phyloP scores from a whole-genome alignment of 179 eudicot genomes.

The Gypsophila paniculata region DNA sequence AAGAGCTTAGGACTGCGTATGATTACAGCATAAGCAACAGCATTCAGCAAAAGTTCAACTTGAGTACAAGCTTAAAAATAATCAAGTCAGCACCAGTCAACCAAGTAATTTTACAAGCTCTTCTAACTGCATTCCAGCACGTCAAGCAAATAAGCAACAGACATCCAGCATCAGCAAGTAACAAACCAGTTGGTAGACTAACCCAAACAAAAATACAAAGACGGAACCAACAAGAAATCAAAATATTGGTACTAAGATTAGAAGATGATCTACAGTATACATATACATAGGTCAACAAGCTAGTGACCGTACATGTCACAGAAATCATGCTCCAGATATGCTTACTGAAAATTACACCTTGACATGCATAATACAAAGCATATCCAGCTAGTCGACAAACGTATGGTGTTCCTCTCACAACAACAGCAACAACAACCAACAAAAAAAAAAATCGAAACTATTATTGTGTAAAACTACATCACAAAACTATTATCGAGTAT shows the following conservation, averaged over 20 bases:
- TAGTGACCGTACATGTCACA: too few relatives aligned
- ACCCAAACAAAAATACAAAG: too few relatives aligned
- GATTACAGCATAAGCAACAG: background rate
- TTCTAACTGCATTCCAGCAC: background rate
- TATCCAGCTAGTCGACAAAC: background rate
- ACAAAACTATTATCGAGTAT: background rate
- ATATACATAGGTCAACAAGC: too few relatives aligned
- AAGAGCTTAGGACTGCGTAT: too few relatives aligned
- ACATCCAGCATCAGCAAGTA: too few relatives aligned
- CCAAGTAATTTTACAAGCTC: background rate
- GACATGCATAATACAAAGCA: background rate
- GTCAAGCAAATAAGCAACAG: background rate
- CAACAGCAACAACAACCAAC: too few relatives aligned
- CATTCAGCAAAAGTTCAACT: background rate
- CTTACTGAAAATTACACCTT: background rate
- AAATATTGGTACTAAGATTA: too few relatives aligned
- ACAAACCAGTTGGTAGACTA: too few relatives aligned
- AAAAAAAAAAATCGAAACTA: background rate
- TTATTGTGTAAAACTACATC: background rate
- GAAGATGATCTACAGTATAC: too few relatives aligned
- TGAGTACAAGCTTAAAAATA: background rate
- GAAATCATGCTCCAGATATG: background rate
- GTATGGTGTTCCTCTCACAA: background rate
- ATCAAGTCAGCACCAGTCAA: background rate
- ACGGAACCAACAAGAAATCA: too few relatives aligned